These are phyloP conservation scores for Hyphopichia homilentoma DNA, from an alignment of 805 yeast species.

Conservation along the genomic window DNA sequence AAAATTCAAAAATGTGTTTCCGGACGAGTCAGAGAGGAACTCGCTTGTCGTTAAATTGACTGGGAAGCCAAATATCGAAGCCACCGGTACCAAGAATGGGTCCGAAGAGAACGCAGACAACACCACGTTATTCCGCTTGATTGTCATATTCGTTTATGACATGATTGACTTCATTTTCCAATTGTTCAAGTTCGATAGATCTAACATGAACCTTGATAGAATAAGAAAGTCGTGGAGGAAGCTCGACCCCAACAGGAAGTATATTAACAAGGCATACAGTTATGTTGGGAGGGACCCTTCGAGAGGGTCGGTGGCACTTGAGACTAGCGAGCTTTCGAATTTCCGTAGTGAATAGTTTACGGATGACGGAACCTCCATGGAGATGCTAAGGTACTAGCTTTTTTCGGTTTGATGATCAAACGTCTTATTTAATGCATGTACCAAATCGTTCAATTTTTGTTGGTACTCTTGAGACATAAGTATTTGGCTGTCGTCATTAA, in stretches of 20 bases:
- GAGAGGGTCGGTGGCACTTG: too few relatives aligned
- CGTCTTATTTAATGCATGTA: constrained; percentile 13
- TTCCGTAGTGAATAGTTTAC: too few relatives aligned
- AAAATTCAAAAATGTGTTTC: constrained; percentile 28
- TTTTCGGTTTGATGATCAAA: too few relatives aligned
- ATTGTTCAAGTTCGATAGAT: constrained; percentile 34
- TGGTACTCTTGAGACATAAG: constrained; percentile 13
- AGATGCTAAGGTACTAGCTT: too few relatives aligned
- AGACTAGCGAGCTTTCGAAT: too few relatives aligned
- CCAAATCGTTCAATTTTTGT: constrained; percentile 11
- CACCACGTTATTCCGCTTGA: constrained; percentile 14
- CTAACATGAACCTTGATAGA: constrained; percentile 41
- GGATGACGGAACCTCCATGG: too few relatives aligned
- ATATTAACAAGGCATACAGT: constrained; percentile 34
- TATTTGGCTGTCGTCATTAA: constrained; percentile 1
- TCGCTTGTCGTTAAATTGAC: constrained; percentile 24
- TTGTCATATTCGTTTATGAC: constrained; percentile 32
- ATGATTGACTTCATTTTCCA: constrained; percentile 27
- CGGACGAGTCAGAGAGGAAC: constrained; percentile 23
- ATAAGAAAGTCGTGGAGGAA: constrained; percentile 35
- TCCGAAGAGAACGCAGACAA: constrained; percentile 2
- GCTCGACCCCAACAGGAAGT: constrained; percentile 37
- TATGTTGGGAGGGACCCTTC: constrained; percentile 23
- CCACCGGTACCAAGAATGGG: neutral
- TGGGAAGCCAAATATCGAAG: constrained; percentile 12